Base-by-base conservation (phyloP, 257 asterid species). In the Fraxinus americana region DNA sequence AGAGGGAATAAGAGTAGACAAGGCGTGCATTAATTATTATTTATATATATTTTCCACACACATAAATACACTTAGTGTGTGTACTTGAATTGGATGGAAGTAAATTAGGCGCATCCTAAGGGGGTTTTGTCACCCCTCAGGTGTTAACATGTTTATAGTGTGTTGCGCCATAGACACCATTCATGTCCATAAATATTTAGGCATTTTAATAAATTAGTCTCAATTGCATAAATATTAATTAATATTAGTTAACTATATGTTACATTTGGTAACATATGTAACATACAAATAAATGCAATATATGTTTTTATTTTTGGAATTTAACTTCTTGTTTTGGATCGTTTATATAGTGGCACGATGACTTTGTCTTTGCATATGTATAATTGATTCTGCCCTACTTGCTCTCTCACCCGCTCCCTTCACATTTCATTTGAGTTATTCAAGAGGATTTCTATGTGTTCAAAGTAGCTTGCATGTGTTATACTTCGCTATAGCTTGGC, bases 351-450 rank as follows among this genome's bases (percentile, higher is more conserved):
- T 43, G 17, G 52, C 17, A 43, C 52, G 17, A 43, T 43, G 52
- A 43, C 23, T 67, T 81, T 83, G 87, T 83, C 84, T 45, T 83
- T 17, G 80, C 68, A 50, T 72, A 73, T 57, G 5, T 72, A 45
- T 45, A 67, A 43, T 54, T 25, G 70, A 79, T 80, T 79, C 72
- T 63, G 21, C 16, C 52, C 52, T 13, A 43, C 52, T 3, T 11
- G 52, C 17, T 43, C 17, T 12, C 52, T 43, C 52, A 43, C 52
- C 52, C 52, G 17, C 17, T 43, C 52, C 52, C 52, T 43, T 57
- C 69, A 65, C 52, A 19, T 32, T 61, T 61, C 68, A 21, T 21
- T 61, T 61, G 34, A 21, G 68, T 61, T 61, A 61, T 61, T 61
- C 68, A 61, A 48, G 57, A 48, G 50, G 16, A 43, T 43, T 43